A percentile compares a stretch with the other conserved stretches of the same genome.
These are phyloP conservation scores for Populus pruinosa DNA, from an alignment of 345 rosid species.

Conservation along the genomic window DNA sequence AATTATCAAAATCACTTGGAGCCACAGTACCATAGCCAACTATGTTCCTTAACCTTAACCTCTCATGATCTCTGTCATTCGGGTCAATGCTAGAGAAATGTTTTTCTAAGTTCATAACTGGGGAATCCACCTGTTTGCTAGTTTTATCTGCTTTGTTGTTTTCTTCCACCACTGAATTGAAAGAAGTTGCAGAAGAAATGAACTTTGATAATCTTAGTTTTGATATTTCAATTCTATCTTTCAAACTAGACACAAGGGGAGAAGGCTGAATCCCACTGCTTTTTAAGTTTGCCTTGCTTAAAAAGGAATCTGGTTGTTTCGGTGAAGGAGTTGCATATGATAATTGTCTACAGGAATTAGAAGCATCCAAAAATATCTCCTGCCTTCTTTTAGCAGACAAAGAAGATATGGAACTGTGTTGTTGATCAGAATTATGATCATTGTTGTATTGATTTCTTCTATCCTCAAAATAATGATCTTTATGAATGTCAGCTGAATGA, in stretches of 20 bases:
- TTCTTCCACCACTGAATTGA: conserved; percentile 28
- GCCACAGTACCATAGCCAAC: conserved; percentile 17
- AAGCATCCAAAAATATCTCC: conserved; percentile 28
- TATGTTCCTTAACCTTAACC: background rate
- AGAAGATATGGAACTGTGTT: conserved; percentile 34
- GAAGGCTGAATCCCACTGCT: conserved; percentile 40
- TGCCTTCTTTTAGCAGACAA: conserved; percentile 27
- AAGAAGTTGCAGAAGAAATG: conserved; percentile 34
- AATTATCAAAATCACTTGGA: conserved; percentile 14
- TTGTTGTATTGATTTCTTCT: conserved; percentile 8
- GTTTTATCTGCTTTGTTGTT: conserved; percentile 3
- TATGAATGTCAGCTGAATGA: conserved; percentile 20
- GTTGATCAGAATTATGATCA: conserved; percentile 23
- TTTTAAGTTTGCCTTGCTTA: conserved; percentile 41
- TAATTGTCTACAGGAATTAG: conserved; percentile 25
- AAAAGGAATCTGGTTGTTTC: conserved; percentile 34
- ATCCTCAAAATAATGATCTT: conserved; percentile 14
- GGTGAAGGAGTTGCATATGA: conserved; percentile 61
- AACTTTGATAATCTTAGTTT: conserved; percentile 38
- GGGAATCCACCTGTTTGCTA: conserved; percentile 20
- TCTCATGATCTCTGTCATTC: conserved; percentile 17
- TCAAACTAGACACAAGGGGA: conserved; percentile 38
- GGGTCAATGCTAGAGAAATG: conserved; percentile 29
- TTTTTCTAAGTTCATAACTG: conserved; percentile 39
- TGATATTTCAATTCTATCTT: conserved; percentile 47